Evolutionary conservation across 768 basidiomycete species (phyloP), one percentile per base, ranked within the genome.

Genomic region (Naganishia vaughanmartiniae): DNA sequence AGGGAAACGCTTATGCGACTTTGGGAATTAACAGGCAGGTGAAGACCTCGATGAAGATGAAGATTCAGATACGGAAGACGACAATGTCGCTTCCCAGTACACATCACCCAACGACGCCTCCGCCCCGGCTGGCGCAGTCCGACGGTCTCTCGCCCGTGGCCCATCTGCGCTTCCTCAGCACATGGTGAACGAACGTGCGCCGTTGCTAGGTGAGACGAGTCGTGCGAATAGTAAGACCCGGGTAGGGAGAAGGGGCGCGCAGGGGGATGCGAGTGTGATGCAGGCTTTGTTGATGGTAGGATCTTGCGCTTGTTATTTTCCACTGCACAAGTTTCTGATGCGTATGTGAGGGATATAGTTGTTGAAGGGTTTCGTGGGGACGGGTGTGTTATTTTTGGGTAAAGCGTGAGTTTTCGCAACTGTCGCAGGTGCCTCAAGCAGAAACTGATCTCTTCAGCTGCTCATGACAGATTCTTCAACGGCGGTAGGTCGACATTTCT

Each of bases 331-430:
- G 31, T 34, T 36, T 19, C 26, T 56, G 55, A 46, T 48, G 10
- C 28, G 54, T 48, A 30, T 21, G 5, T 42, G 42, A 42, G 10
- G n/a, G 57, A 71, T 46, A 14, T 74, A 94, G 92, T 82, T 98
- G 67, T 83, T 96, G 70, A 97, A 97, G 82, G 88, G 90, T 0
- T 98, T 98, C 76, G 88, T 98, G 56, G 95, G 95, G 26, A 97
- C 95, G 17, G 95, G 95, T 19, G 90, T 99, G 12, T 80, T 99
- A 42, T 98, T 99, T 83, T 86, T 99, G 31, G 96, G 93, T 65
- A 95, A 92, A 83, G 96, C 89, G 90, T 93, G 80, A 76, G 90
- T 82, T 71, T 31, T 4, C 65, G 74, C 28, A 75, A 24, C 17
- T 14, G 48, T 24, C 33, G 36, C 7, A 12, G 26, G 12, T 15